These are phyloP conservation scores for Didymella segeticola DNA, from an alignment of 2,329 filamentous ascomycete genomes.

Conservation along the genomic window DNA sequence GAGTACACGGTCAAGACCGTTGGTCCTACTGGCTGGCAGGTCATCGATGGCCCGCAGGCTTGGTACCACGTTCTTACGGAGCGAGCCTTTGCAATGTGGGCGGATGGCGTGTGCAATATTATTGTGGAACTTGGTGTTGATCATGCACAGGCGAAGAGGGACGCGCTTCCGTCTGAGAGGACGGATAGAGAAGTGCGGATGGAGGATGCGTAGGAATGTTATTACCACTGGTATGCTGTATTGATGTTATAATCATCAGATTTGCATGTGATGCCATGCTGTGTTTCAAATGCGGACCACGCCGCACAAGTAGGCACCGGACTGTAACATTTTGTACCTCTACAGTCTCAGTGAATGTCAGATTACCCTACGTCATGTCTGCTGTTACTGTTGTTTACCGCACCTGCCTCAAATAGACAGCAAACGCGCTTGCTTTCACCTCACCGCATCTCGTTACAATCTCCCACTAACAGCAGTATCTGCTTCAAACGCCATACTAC, in stretches of 20 bases:
- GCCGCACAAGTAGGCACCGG: too few relatives aligned
- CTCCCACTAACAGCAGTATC: not conserved
- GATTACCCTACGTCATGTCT: not conserved
- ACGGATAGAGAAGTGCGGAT: not conserved
- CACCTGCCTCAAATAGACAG: not conserved
- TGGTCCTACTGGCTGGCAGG: slow-evolving; percentile 30
- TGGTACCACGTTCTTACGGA: slow-evolving; percentile 39
- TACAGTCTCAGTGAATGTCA: not conserved
- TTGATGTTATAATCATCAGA: not conserved
- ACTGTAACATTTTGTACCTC: too few relatives aligned
- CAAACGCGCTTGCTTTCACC: slow-evolving; percentile 7
- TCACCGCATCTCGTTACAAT: not conserved
- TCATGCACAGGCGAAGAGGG: not conserved
- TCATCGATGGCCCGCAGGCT: slow-evolving; percentile 28
- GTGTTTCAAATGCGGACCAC: too few relatives aligned
- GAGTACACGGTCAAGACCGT: slow-evolving; percentile 30
- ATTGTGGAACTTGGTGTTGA: slow-evolving; percentile 35
- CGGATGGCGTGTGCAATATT: slow-evolving; percentile 39
- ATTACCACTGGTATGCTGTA: not conserved
- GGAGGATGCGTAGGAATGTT: not conserved
- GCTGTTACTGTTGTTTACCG: not conserved
- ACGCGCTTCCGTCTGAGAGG: not conserved
- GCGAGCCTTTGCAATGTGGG: slow-evolving; percentile 39
- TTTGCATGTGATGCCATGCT: not conserved
- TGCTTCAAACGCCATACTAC: too few relatives aligned